These are phyloP conservation scores for Coemansia sp. DNA, from an alignment of 192 early-diverging fungal genomes.

Conservation along the genomic window DNA sequence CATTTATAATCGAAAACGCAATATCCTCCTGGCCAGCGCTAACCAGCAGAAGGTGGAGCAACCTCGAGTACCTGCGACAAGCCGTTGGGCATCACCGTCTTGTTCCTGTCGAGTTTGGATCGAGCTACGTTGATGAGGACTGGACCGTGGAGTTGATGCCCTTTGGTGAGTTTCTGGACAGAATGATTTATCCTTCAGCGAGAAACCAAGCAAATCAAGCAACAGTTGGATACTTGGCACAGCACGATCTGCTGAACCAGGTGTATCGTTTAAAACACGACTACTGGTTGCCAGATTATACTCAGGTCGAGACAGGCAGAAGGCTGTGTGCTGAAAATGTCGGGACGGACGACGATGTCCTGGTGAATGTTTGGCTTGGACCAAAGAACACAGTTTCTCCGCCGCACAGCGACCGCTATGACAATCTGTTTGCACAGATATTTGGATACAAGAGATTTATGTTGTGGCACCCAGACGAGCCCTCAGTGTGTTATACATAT, in stretches of 20 bases:
- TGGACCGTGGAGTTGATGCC: constrained; percentile 77
- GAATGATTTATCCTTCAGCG: constrained; percentile 11
- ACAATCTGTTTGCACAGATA: constrained; percentile 85
- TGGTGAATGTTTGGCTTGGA: constrained; percentile 74
- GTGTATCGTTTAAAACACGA: constrained; percentile 67
- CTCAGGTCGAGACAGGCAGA: constrained; percentile 54
- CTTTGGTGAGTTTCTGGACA: constrained; percentile 69
- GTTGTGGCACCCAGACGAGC: constrained; percentile 66
- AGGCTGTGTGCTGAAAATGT: background rate
- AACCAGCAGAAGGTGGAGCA: constrained; percentile 57
- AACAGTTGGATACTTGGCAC: constrained; percentile 72
- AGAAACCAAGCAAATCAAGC: background rate
- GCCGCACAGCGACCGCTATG: constrained; percentile 76
- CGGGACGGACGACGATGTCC: constrained; percentile 30
- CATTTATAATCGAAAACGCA: constrained; percentile 35
- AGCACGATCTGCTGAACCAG: constrained; percentile 82
- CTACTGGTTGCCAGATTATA: constrained; percentile 79
- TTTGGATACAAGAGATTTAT: constrained; percentile 79
- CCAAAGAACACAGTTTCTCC: constrained; percentile 80
- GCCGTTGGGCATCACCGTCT: constrained; percentile 63
- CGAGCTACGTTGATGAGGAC: constrained; percentile 69
- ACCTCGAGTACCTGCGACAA: constrained; percentile 60
- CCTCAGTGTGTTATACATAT: constrained; percentile 64
- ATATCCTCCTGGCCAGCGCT: constrained; percentile 43
- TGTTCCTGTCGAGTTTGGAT: constrained; percentile 83